Conservation (phyloP, 1,284 basidiomycete species). For the Malassezia equina region DNA sequence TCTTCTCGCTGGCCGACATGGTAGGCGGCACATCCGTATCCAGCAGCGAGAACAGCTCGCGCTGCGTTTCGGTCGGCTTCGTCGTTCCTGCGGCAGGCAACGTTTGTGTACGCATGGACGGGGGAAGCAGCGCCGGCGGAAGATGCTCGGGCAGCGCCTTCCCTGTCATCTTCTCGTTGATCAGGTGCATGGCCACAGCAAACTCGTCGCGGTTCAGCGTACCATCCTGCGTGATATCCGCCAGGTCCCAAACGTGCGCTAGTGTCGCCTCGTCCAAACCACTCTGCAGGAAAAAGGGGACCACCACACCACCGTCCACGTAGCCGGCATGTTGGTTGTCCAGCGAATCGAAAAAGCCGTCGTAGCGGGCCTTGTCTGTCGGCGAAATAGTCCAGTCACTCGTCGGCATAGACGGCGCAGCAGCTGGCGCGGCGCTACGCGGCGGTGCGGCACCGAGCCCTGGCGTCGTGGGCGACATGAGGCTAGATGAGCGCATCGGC, state of each 20-base stretch:
- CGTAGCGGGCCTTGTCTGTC: conserved; percentile 68
- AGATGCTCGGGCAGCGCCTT: conserved; percentile 62
- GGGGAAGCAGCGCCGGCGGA: conserved; percentile 68
- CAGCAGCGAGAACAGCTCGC: conserved; percentile 52
- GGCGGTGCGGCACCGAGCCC: conserved; percentile 16
- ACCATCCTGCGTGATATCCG: conserved; percentile 82
- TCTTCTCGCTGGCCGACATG: conserved; percentile 1
- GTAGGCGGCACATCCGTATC: conserved; percentile 55
- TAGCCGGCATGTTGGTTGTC: conserved; percentile 67
- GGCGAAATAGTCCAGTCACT: conserved; percentile 70
- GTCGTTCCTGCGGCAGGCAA: conserved; percentile 32
- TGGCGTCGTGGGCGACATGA: conserved; percentile 51
- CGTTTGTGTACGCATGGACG: conserved; percentile 56
- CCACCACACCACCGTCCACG: conserved; percentile 85
- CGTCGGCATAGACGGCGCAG: neutral
- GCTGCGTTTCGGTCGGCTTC: conserved; percentile 39
- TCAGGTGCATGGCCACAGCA: conserved; percentile 89
- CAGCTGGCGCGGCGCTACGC: neutral
- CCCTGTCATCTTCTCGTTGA: conserved; percentile 77
- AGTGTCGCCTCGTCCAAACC: conserved; percentile 72
- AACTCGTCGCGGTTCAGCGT: conserved; percentile 82
- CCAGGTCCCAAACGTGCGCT: conserved; percentile 89
- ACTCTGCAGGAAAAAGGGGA: conserved; percentile 90
- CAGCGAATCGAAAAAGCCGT: conserved; percentile 72
- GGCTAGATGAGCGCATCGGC: neutral